phyloP scores from a whole-genome alignment of 2,329 filamentous ascomycete species.

The Neurospora sp. region DNA sequence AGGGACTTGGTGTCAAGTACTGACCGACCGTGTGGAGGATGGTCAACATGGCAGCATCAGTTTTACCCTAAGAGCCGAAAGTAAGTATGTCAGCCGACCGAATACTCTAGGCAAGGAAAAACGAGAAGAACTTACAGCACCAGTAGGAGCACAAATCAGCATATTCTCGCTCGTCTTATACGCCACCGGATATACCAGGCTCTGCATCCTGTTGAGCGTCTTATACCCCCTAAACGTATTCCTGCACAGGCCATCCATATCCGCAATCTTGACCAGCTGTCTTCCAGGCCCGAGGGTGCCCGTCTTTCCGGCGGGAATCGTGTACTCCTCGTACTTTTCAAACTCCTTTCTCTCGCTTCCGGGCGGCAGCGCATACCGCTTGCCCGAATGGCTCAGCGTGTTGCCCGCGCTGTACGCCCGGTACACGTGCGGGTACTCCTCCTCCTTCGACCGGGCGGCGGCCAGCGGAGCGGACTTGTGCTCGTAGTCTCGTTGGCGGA shows the following conservation, averaged over 20 bases:
- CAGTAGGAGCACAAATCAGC: constrained; percentile 95
- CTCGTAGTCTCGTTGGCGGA: constrained; percentile 66
- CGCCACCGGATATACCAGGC: constrained; percentile 86
- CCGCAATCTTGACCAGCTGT: constrained; percentile 66
- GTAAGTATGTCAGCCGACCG: constrained; percentile 8
- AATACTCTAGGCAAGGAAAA: not conserved
- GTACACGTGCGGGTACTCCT: constrained; percentile 90
- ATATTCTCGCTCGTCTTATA: constrained; percentile 97
- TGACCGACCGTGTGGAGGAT: constrained; percentile 85
- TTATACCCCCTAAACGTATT: constrained; percentile 95
- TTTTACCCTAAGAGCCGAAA: constrained; percentile 59
- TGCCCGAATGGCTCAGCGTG: constrained; percentile 67
- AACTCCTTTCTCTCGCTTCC: constrained; percentile 63
- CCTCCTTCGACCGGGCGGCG: constrained; percentile 60
- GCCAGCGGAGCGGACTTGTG: constrained; percentile 72
- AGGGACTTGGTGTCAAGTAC: constrained; percentile 70
- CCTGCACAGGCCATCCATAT: constrained; percentile 80
- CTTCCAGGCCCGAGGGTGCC: constrained; percentile 64
- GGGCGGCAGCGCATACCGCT: constrained; percentile 70
- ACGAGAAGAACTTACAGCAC: constrained; percentile 51
- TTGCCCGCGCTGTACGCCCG: constrained; percentile 77
- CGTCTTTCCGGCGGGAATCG: constrained; percentile 72
- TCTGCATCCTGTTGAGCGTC: constrained; percentile 94
- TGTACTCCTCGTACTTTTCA: constrained; percentile 81
- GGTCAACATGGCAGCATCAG: constrained; percentile 94